Base-by-base conservation (phyloP, 192 early-diverging fungal genomes). In the Fimicolochytrium jonesii region DNA sequence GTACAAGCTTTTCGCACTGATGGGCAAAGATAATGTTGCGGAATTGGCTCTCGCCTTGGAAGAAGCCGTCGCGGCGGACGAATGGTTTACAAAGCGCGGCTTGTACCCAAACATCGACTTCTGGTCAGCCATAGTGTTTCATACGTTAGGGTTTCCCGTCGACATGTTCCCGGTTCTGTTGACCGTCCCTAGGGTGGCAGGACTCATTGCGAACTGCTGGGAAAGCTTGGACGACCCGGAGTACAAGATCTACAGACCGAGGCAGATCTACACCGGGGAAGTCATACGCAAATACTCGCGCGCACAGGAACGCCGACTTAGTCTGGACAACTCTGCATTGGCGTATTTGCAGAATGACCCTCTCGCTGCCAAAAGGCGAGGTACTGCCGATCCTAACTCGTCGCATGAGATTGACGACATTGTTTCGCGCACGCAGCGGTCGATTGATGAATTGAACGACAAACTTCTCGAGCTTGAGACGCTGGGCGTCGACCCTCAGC, bases 81-180 rank as follows among this genome's bases (percentile, higher is more conserved):
- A 64, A 42, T 64, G 62, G 62, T 55, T 64, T 23, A 55, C 42
- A 0, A 37, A 50, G 59, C 64, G 86, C 15, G 75, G 76, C 44
- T 67, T 87, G 30, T 86, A 78, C 69, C 72, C 86, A 31, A 83
- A 83, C 59, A 68, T 80, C 42, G 79, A 81, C 53, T 81, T 64
- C 54, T 81, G 71, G 66, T 61, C 61, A 28, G 79, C 69, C n/a
- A 60, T 81, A 22, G 68, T 80, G 25, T 80, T 76, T 54, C 68
- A 80, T 48, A 70, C 67, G 11, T 56, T 79, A 48, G 59, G 71
- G 17, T 79, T 79, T 43, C 77, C 77, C 7, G 3, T 64, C 32
- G 84, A 86, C 46, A 81, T 84, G 68, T 86, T 84, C 69, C 84
- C 84, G 11, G 84, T 86, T 0, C 56, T 86, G 42, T 72, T 82